phyloP scores from a whole-genome alignment of 192 early-diverging fungal genomes.

The Paraglomus occultum region DNA sequence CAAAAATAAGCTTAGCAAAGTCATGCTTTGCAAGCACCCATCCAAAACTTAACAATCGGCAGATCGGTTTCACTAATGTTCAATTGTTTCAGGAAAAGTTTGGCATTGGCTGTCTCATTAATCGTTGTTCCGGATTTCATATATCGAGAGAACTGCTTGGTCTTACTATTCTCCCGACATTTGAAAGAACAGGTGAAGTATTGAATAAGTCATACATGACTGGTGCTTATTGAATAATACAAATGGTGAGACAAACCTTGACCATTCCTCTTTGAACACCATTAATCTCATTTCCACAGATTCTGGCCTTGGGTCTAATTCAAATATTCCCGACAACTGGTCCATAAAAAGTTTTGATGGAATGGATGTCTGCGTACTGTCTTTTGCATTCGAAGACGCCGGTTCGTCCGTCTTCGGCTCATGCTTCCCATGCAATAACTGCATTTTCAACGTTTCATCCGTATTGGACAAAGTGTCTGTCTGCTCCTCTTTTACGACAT shows the following conservation, averaged over 20 bases:
- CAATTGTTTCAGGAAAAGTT: slow-evolving; percentile 8
- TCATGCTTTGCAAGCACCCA: neutral
- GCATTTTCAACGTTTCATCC: neutral
- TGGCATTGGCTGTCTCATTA: neutral
- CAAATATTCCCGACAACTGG: slow-evolving; percentile 19
- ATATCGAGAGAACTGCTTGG: slow-evolving; percentile 13
- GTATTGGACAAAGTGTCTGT: too few species aligned
- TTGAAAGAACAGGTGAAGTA: neutral
- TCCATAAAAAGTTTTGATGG: slow-evolving; percentile 20
- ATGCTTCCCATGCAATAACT: slow-evolving; percentile 11
- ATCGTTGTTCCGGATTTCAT: neutral
- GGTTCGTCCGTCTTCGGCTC: slow-evolving; percentile 8
- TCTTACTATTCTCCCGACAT: slow-evolving; percentile 13
- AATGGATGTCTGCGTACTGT: neutral
- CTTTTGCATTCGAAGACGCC: neutral
- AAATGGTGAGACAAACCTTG: neutral
- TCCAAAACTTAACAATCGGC: slow-evolving; percentile 23
- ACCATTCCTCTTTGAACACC: slow-evolving; percentile 29
- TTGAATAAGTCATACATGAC: neutral
- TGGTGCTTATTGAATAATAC: neutral
- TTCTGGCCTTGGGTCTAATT: slow-evolving; percentile 13
- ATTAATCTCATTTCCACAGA: slow-evolving; percentile 18
- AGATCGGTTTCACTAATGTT: slow-evolving; percentile 21
- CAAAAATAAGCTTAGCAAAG: too few species aligned
- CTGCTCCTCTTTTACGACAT: neutral